These are phyloP conservation scores for Erythrophleum ivorense DNA, from an alignment of 331 rosid species.

Conservation along the genomic window DNA sequence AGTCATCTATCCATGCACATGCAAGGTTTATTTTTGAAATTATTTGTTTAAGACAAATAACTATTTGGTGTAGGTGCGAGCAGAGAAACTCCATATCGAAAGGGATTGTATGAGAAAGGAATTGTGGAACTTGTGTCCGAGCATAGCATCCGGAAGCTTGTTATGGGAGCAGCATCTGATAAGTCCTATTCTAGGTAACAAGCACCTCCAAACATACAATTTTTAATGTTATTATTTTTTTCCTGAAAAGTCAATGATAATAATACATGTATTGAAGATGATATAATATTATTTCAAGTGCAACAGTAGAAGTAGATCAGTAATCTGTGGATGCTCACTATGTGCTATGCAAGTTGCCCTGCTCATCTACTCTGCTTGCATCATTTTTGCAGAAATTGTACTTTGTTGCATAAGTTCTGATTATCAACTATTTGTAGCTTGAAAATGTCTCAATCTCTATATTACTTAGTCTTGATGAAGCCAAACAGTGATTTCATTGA, in stretches of 20 bases:
- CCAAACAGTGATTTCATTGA: conserved; percentile 34
- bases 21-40: conserved; percentile 2
- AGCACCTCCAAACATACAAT: background rate
- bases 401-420: conserved; percentile 6
- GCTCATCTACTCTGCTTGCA: conserved; percentile 19
- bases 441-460: conserved; percentile 6
- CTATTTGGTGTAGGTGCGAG: conserved; percentile 55
- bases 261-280: conserved; percentile 3
- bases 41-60: background rate
- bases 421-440: conserved; percentile 24
- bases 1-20: background rate
- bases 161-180: conserved; percentile 96
- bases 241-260: background rate
- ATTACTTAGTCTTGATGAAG: background rate
- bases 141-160: conserved; percentile 63
- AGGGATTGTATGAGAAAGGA: conserved; percentile 73
- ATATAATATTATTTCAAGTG: background rate
- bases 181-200: conserved; percentile 67
- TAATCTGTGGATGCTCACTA: background rate
- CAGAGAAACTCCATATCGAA: conserved; percentile 61
- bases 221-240: conserved; percentile 21
- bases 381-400: background rate
- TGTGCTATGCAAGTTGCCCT: background rate
- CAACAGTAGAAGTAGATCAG: conserved; percentile 2
- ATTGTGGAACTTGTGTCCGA: conserved; percentile 71